Base-by-base conservation (phyloP, 805 yeast genomes). In the Suhomyces canberraensis region DNA sequence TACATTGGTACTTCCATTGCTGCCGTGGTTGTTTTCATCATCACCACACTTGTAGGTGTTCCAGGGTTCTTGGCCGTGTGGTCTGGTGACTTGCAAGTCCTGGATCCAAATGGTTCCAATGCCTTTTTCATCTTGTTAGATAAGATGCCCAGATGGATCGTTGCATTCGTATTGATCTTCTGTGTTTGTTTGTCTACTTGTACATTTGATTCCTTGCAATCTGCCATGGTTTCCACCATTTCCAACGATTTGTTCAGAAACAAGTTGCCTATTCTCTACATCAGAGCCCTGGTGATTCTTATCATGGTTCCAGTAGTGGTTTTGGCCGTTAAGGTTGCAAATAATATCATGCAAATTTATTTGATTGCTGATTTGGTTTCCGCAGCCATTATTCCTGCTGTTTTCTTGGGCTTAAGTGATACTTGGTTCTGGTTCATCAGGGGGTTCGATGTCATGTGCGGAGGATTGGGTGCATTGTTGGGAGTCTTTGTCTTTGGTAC, bases 161-260 rank as follows among this genome's bases (percentile, higher is more conserved):
- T 83, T 47, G 96, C 91, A 1, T 80, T 90, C 52, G 81, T 87
- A 6, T 63, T 90, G 39, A 84, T 89, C 14, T 86, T 89, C 53
- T 69, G 78, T 22, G 75, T 83, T 27, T 66, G 81, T 25, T 66
- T 90, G 43, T 85, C 95, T 5, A 86, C 95, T 0, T 89, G 95
- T 56, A 84, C 96, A 0, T 78, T 89, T 60, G 97, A 88, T 58
- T 83, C 95, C 1, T 68, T 87, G 50, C 96, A 88, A 58, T 82
- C 93, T 33, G 96, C 95, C 6, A 72, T 86, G 72, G 85, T 87
- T 1, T 86, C 96, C 7, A 78, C 95, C 1, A 78, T 90, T 36
- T 88, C 96, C 20, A 90, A 90, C 52, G 97, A 90, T 60, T 51
- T 89, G 19, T 89, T 89, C 71, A 75, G 96, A 55, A 91, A 90